A percentile compares a stretch with the other conserved stretches of the same genome.
Conservation (phyloP, 257 asterid genomes). For the Przewalskia tangutica region DNA sequence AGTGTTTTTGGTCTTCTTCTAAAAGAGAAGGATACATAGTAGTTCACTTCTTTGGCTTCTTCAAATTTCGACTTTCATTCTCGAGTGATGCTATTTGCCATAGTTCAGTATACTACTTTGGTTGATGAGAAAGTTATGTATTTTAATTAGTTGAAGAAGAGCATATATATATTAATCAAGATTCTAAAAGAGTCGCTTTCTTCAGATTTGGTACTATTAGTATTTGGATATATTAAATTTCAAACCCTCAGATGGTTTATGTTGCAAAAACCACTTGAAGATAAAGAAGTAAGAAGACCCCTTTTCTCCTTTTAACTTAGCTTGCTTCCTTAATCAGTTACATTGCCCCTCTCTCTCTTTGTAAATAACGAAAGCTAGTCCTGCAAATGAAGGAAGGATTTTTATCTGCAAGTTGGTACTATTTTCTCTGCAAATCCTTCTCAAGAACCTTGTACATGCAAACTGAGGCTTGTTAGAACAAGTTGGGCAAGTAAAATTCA, state of each 20-base stretch:
- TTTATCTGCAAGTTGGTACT: too few species aligned
- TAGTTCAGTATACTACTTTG: not conserved
- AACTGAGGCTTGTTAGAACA: not conserved
- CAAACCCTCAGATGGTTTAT: constrained; percentile 39
- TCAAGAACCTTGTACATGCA: too few species aligned
- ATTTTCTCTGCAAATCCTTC: too few species aligned
- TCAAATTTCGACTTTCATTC: not conserved
- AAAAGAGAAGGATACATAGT: not conserved
- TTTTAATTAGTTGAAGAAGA: not conserved
- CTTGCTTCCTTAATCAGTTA: constrained; percentile 49
- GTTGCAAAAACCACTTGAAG: constrained; percentile 34
- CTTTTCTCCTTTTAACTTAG: not conserved
- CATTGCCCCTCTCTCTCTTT: constrained; percentile 3
- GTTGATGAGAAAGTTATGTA: not conserved
- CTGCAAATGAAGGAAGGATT: too few species aligned
- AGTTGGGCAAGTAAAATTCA: not conserved
- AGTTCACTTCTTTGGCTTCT: not conserved
- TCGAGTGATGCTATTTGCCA: not conserved
- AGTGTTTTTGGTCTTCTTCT: not conserved
- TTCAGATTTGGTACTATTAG: not conserved
- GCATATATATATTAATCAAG: not conserved
- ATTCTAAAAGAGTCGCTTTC: constrained; percentile 27
- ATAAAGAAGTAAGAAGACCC: constrained; percentile 12
- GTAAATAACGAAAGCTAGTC: too few species aligned
- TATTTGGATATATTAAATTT: not conserved